These are phyloP conservation scores for Adiantum capillusveneris DNA, from an alignment of 75 land plant genomes.

Conservation along the genomic window DNA sequence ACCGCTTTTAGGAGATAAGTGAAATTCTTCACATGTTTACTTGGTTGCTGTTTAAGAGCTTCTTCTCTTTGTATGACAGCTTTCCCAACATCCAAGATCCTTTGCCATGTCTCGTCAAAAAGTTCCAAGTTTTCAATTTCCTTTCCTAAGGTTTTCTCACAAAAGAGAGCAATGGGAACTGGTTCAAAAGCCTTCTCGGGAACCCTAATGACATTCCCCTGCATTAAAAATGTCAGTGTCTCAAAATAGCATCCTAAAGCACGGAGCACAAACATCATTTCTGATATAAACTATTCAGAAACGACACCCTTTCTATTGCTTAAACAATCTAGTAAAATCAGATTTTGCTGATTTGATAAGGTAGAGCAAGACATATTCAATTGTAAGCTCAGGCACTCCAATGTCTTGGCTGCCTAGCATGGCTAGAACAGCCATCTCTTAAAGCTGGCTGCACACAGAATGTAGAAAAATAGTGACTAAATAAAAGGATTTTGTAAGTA, in stretches of 20 bases:
- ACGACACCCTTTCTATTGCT: no score
- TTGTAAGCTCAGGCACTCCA: background rate
- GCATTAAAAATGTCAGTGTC: no score
- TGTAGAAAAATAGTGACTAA: background rate
- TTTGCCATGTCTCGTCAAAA: conserved; percentile 16
- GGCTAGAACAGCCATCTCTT: no score
- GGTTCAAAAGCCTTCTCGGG: conserved; percentile 44
- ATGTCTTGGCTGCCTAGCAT: background rate
- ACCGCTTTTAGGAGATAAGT: conserved; percentile 44
- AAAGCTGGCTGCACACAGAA: background rate
- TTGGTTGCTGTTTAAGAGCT: conserved; percentile 7
- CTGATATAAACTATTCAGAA: no score
- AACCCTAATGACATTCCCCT: conserved; percentile 49
- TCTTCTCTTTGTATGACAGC: conserved; percentile 19
- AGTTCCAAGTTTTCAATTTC: conserved; percentile 15
- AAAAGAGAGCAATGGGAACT: conserved; percentile 49
- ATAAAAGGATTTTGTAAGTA: background rate
- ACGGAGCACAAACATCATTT: no score
- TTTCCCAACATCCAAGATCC: conserved; percentile 32
- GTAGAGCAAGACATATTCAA: no score
- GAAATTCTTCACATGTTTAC: conserved; percentile 70
- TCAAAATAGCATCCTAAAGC: no score
- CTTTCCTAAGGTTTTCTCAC: conserved; percentile 13
- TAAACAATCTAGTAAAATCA: no score
- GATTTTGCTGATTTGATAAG: no score